These are phyloP conservation scores for Populus ilicifolia DNA, from an alignment of 345 rosid genomes.

Conservation along the genomic window DNA sequence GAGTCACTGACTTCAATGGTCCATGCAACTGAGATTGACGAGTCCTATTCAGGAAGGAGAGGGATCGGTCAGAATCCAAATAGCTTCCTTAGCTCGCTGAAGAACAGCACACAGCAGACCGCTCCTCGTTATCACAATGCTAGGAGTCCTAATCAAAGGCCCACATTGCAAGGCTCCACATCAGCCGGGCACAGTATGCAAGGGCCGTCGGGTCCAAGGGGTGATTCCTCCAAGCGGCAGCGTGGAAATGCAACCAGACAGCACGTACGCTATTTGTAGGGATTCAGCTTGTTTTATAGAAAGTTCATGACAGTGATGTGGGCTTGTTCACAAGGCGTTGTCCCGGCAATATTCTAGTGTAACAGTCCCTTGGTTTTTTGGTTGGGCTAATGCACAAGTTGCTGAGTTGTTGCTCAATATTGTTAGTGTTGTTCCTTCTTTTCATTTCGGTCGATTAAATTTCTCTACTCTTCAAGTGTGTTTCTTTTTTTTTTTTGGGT, in stretches of 20 bases:
- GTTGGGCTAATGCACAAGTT: too few relatives aligned
- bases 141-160: conserved; percentile 2
- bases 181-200: conserved; percentile 16
- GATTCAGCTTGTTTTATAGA: not conserved
- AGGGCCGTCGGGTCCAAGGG: conserved; percentile 21
- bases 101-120: conserved; percentile 5
- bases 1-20: conserved; percentile 44
- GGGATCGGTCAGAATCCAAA: conserved; percentile 3
- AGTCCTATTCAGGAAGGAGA: conserved; percentile 14
- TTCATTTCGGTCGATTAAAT: too few relatives aligned
- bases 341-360: not conserved
- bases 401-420: too few relatives aligned
- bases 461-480: too few relatives aligned
- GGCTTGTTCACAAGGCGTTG: not conserved
- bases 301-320: not conserved
- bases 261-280: not conserved
- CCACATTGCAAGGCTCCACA: conserved; percentile 3
- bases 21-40: conserved; percentile 35
- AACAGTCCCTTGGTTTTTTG: too few relatives aligned
- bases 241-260: conserved; percentile 27
- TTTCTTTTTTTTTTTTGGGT: too few relatives aligned
- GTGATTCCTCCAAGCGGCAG: conserved; percentile 32
- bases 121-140: not conserved
- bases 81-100: conserved; percentile 27
- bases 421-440: too few relatives aligned